Conservation (phyloP, 1,139 yeast genomes). For the Kodamaea arcana region DNA sequence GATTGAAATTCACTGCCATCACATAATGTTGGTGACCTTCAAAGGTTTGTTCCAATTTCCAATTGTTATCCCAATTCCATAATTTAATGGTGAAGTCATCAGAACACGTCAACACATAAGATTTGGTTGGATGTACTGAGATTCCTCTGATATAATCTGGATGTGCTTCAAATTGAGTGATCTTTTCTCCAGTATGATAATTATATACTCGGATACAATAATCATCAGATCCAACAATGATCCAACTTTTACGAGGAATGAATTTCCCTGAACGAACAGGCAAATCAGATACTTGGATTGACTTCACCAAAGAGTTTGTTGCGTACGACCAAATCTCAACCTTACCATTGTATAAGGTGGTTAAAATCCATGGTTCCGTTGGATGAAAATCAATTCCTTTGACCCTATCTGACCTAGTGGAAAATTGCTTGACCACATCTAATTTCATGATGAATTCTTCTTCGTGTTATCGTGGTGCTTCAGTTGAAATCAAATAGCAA, state of each 20-base stretch:
- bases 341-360: slow-evolving; percentile 79
- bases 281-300: slow-evolving; percentile 79
- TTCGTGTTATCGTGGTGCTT: slow-evolving; percentile 1
- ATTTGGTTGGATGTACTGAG: slow-evolving; percentile 92
- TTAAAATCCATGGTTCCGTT: slow-evolving; percentile 91
- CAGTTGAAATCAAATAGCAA: not conserved
- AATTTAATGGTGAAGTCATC: slow-evolving; percentile 89
- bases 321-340: slow-evolving; percentile 94
- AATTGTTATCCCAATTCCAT: slow-evolving; percentile 96
- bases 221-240: slow-evolving; percentile 94
- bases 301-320: slow-evolving; percentile 52
- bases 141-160: slow-evolving; percentile 93
- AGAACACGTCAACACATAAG: slow-evolving; percentile 82
- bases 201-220: slow-evolving; percentile 89
- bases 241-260: slow-evolving; percentile 96
- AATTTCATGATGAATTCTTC: slow-evolving; percentile 32
- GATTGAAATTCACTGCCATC: slow-evolving; percentile 92
- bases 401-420: slow-evolving; percentile 90
- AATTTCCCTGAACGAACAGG: slow-evolving; percentile 96
- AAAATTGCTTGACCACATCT: slow-evolving; percentile 66
- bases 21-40: slow-evolving; percentile 97
- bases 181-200: slow-evolving; percentile 91
- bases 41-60: slow-evolving; percentile 86
- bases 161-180: slow-evolving; percentile 94
- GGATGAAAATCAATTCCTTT: slow-evolving; percentile 98